Evolutionary conservation across 352 stramenopile genomes (phyloP), one percentile per base, ranked within the genome.

Genomic region (Globisporangium barbulae): DNA sequence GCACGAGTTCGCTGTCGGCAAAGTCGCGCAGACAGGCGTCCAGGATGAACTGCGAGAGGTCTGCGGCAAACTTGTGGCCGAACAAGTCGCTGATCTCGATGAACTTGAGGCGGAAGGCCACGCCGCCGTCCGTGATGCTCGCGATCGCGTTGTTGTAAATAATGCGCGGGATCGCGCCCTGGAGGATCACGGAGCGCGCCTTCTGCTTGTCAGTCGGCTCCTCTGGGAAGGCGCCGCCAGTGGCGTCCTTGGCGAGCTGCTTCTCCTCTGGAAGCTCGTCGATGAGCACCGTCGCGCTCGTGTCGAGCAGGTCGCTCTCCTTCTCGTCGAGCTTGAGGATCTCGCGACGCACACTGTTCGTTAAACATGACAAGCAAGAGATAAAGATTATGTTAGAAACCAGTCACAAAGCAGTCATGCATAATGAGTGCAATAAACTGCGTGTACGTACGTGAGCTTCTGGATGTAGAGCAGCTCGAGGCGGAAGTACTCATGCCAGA

Each of bases 401-500:
- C 48, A 53, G n/a, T 54, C 5, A 15, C 35, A 5, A 41, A 15
- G 31, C 21, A 22, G 47, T 5, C 47, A 53, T 28, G 17, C 25
- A 35, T 9, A 31, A 28, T 28, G 25, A 28, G 25, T 28, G 25
- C 25, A 6, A 28, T 10, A 21, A 12, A 35, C 12, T 35, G 22
- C 3, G 22, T 35, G 22, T 33, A 74, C 70, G 39, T 57, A 80
- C 73, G 64, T 63, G 54, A 97, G 74, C 68, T 97, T 97, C 70
- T 96, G 83, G 66, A 96, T 91, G 70, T 96, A 97, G 52, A 94
- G 75, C 63, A 97, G 74, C 63, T 97, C 90, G 12, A 97, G 71
- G 33, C 89, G 83, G 58, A 97, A 97, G 68, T 97, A 97, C 74
- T 97, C 89, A 39, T 90, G 71, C 90, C 90, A 97, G 39, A 97